These are phyloP conservation scores for Saraca asoca DNA, from an alignment of 331 rosid species.

Conservation along the genomic window DNA sequence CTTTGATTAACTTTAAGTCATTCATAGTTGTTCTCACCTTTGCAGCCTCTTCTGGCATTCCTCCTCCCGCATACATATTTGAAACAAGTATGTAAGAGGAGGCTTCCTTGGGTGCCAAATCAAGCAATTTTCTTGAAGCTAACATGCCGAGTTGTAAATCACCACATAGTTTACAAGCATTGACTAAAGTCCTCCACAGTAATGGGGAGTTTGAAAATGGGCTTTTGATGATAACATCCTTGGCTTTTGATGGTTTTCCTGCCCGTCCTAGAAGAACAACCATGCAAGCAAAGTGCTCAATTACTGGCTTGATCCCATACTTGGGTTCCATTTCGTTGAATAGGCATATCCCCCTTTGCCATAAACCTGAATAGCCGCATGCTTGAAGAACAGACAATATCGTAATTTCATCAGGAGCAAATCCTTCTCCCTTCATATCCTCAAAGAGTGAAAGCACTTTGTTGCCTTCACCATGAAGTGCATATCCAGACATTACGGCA, in stretches of 20 bases:
- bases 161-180: constrained; percentile 44
- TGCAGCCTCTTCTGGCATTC: constrained; percentile 54
- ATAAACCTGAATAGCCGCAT: constrained; percentile 51
- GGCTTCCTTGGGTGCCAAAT: constrained; percentile 53
- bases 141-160: constrained; percentile 44
- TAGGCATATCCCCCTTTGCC: constrained; percentile 44
- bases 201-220: constrained; percentile 43
- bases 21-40: constrained; percentile 51
- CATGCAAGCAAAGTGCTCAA: constrained; percentile 54
- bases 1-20: constrained; percentile 51
- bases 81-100: constrained; percentile 52
- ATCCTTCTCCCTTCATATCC: constrained; percentile 48
- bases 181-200: constrained; percentile 59
- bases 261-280: constrained; percentile 53
- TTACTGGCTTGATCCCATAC: constrained; percentile 43
- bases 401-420: constrained; percentile 49
- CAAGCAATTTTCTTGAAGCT: constrained; percentile 49
- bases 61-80: constrained; percentile 50
- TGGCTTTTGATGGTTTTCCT: constrained; percentile 37
- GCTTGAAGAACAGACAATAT: constrained; percentile 54
- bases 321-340: constrained; percentile 49
- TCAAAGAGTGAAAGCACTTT: constrained; percentile 43
- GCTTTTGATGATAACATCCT: constrained; percentile 37
- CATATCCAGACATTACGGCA: constrained; percentile 49
- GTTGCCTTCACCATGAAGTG: constrained; percentile 50